Conservation (phyloP, 192 early-diverging fungal genomes). For the Kickxella alabastrina region DNA sequence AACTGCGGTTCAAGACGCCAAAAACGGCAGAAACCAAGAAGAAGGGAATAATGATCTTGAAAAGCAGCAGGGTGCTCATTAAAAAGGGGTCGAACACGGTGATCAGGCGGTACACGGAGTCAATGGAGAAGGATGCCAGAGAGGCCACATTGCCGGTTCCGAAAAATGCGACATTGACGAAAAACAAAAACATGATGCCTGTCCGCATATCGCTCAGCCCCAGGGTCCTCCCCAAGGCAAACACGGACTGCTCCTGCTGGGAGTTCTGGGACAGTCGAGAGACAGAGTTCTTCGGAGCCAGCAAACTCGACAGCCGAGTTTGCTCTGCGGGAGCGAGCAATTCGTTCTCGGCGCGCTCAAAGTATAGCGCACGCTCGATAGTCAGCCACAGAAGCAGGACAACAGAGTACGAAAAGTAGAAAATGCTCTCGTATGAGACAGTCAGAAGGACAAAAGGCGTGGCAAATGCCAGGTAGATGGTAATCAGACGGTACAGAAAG, state of each 20-base stretch:
- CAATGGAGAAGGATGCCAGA: constrained; percentile 78
- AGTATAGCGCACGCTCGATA: constrained; percentile 61
- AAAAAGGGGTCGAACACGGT: constrained; percentile 89
- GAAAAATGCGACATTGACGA: constrained; percentile 93
- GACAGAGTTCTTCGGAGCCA: constrained; percentile 5
- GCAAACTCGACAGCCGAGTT: constrained; percentile 32
- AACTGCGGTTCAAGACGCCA: constrained; percentile 67
- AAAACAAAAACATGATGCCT: constrained; percentile 77
- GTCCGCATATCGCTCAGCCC: constrained; percentile 58
- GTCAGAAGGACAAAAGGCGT: constrained; percentile 83
- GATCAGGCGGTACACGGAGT: constrained; percentile 84
- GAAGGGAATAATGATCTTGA: constrained; percentile 94
- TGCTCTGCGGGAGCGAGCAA: constrained; percentile 28
- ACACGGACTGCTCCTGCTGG: constrained; percentile 2
- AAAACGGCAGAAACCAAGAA: constrained; percentile 83
- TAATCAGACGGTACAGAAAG: constrained; percentile 72
- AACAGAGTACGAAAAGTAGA: constrained; percentile 77
- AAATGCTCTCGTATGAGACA: constrained; percentile 85
- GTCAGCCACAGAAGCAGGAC: constrained; percentile 74
- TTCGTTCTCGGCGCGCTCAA: constrained; percentile 38
- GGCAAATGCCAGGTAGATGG: constrained; percentile 83
- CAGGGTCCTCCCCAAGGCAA: constrained; percentile 39
- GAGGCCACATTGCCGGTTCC: constrained; percentile 95
- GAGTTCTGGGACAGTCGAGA: background rate
- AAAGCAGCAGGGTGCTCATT: constrained; percentile 78